Evolutionary conservation across 2,329 filamentous ascomycete genomes (phyloP).

Genomic region (Monosporascus sp.): DNA sequence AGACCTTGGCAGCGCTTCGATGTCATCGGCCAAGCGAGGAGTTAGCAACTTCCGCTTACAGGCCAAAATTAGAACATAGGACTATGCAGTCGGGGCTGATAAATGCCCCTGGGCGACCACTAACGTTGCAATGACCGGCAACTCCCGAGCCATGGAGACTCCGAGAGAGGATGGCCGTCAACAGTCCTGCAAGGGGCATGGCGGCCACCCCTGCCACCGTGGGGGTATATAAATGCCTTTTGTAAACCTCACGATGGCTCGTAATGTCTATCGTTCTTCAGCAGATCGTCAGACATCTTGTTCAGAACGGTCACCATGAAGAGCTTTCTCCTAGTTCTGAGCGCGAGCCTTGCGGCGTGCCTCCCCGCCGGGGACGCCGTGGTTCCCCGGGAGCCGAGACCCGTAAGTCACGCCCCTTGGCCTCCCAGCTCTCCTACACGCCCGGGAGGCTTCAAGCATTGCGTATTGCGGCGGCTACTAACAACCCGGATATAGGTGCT

Average conservation of each 20-base stretch:
- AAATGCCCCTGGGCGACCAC: not conserved
- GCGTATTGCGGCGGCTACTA: constrained; percentile 3
- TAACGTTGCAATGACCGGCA: not conserved
- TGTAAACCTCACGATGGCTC: not conserved
- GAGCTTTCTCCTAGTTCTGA: constrained; percentile 14
- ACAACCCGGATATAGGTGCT: constrained; percentile 10
- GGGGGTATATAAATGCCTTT: not conserved
- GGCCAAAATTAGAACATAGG: not conserved
- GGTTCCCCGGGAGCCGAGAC: not conserved
- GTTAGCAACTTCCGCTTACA: not conserved
- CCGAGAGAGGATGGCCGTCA: too few species aligned
- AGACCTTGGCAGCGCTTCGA: too few species aligned
- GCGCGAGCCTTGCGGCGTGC: constrained; percentile 15
- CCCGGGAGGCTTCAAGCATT: constrained; percentile 1
- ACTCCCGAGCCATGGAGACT: too few species aligned
- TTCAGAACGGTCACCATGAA: constrained; percentile 13
- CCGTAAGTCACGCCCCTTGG: not conserved
- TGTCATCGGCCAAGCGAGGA: too few species aligned
- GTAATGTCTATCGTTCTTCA: not conserved
- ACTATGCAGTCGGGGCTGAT: not conserved
- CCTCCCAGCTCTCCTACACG: too few species aligned
- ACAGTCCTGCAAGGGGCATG: too few species aligned
- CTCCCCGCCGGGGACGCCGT: constrained; percentile 13
- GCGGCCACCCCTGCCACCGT: not conserved
- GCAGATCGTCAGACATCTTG: not conserved